Conservation (phyloP, 179 eudicot species). For the Spergularia azorica region DNA sequence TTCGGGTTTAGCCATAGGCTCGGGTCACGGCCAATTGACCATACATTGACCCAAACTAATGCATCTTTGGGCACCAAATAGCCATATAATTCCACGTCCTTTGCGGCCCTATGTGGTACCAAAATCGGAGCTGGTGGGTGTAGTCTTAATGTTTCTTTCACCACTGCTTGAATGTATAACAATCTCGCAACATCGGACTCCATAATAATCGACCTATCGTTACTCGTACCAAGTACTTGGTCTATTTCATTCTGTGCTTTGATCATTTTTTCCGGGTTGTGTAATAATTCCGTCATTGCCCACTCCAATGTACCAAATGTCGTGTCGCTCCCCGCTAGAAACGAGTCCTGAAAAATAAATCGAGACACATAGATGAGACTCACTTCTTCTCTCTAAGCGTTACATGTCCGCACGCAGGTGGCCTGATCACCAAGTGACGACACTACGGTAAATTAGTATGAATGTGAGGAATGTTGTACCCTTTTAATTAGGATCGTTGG, state of each 20-base stretch:
- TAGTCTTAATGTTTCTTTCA: constrained; percentile 19
- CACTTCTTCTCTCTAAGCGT: no score
- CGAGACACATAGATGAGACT: no score
- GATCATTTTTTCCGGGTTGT: constrained; percentile 10
- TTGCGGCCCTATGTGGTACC: constrained; percentile 13
- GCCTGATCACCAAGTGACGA: no score
- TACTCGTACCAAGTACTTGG: constrained; percentile 7
- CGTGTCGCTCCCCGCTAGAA: constrained; percentile 24
- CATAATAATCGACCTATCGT: background rate
- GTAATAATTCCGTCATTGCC: constrained; percentile 26
- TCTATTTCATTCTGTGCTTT: constrained; percentile 27
- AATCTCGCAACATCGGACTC: constrained; percentile 13
- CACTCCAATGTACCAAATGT: constrained; percentile 20
- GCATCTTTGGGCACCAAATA: constrained; percentile 16
- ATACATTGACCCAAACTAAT: constrained; percentile 23
- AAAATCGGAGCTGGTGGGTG: constrained; percentile 25
- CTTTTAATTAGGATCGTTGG: no score
- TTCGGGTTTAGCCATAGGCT: constrained; percentile 10
- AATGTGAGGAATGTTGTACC: no score
- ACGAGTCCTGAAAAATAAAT: constrained; percentile 18
- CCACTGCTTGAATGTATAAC: constrained; percentile 18
- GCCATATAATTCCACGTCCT: constrained; percentile 7
- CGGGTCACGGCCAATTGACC: constrained; percentile 19
- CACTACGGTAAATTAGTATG: no score
- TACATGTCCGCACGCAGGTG: no score